A percentile compares a stretch with the other conserved stretches of the same genome.
These are phyloP conservation scores for Russula olivacea DNA, from an alignment of 768 basidiomycete genomes.

Conservation along the genomic window DNA sequence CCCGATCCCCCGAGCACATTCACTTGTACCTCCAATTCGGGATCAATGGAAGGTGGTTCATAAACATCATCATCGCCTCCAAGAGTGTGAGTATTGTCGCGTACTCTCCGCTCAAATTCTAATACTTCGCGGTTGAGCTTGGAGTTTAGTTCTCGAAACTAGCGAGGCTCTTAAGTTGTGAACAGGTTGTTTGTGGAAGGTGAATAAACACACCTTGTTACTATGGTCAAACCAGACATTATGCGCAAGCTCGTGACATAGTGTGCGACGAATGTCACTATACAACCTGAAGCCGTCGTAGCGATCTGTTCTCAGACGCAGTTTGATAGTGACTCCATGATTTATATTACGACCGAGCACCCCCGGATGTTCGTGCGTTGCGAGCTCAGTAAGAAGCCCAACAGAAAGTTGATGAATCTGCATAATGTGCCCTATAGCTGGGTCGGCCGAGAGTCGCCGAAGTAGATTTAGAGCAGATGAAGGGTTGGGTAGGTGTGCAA, in stretches of 20 bases:
- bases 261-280: too few species aligned
- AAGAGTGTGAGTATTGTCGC: constrained; percentile 52
- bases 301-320: too few species aligned
- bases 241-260: constrained; percentile 37
- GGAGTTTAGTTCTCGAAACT: constrained; percentile 77
- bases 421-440: constrained; percentile 57
- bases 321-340: constrained; percentile 43
- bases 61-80: constrained; percentile 35
- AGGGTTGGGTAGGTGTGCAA: constrained; percentile 61
- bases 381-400: constrained; percentile 66
- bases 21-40: constrained; percentile 50
- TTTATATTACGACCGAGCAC: constrained; percentile 65
- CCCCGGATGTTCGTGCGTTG: constrained; percentile 67
- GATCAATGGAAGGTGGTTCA: constrained; percentile 43
- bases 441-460: constrained; percentile 57
- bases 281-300: too few species aligned
- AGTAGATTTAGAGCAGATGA: constrained; percentile 40
- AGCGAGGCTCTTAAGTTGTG: too few species aligned
- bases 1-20: constrained; percentile 46
- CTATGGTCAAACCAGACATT: constrained; percentile 70
- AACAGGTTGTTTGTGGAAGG: not conserved
- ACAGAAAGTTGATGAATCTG: constrained; percentile 51
- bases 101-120: constrained; percentile 53
- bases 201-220: constrained; percentile 49
- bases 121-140: constrained; percentile 65